These are phyloP conservation scores for Phlebiopsis gigantea DNA, from an alignment of 768 basidiomycete species.

Conservation along the genomic window DNA sequence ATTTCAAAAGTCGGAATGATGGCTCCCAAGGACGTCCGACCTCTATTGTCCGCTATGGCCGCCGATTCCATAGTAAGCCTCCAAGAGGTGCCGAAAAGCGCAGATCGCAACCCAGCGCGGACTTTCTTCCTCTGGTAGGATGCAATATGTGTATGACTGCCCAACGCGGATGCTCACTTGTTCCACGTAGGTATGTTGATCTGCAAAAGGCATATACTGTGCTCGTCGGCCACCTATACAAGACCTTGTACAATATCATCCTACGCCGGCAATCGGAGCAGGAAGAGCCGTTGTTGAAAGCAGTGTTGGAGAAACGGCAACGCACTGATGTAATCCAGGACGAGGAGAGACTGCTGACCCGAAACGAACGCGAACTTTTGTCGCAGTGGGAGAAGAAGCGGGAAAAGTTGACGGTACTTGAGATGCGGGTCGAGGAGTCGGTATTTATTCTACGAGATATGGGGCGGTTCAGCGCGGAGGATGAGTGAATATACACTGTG, in stretches of 20 bases:
- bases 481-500: slow-evolving; percentile 31
- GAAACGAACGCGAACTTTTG: slow-evolving; percentile 72
- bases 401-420: slow-evolving; percentile 71
- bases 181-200: slow-evolving; percentile 75
- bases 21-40: slow-evolving; percentile 80
- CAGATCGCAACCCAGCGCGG: slow-evolving; percentile 82
- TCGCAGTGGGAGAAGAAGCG: slow-evolving; percentile 69
- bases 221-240: slow-evolving; percentile 76
- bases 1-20: slow-evolving; percentile 93
- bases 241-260: slow-evolving; percentile 84
- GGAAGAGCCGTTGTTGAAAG: slow-evolving; percentile 57
- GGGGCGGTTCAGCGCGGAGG: slow-evolving; percentile 39
- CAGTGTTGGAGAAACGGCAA: slow-evolving; percentile 76
- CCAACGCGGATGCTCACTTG: neutral
- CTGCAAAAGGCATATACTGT: slow-evolving; percentile 75
- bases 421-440: slow-evolving; percentile 82
- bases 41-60: slow-evolving; percentile 72
- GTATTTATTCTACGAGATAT: slow-evolving; percentile 89
- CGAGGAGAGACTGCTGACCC: slow-evolving; percentile 53
- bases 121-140: slow-evolving; percentile 89
- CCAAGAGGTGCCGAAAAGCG: slow-evolving; percentile 89
- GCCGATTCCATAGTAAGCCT: slow-evolving; percentile 81
- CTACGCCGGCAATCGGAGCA: slow-evolving; percentile 69
- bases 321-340: slow-evolving; percentile 82
- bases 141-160: neutral